Base-by-base conservation (phyloP, 2,329 filamentous ascomycete genomes). In the Colletotrichum navitas region DNA sequence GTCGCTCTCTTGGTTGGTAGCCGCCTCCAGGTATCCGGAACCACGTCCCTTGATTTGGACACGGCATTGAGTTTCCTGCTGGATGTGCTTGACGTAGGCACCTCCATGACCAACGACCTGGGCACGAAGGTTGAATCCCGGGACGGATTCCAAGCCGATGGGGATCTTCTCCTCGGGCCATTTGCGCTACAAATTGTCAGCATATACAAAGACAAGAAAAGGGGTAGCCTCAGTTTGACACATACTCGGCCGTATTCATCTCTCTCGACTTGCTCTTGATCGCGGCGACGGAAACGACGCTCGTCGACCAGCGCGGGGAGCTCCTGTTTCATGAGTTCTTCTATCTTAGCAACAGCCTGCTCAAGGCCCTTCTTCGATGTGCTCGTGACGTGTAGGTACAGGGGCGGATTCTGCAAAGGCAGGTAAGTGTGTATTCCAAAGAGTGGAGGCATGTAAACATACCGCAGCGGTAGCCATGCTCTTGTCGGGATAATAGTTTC, bases 41-140 rank as follows among this genome's bases (percentile, higher is more conserved):
- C 95, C 95, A 74, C 93, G 94, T 24, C 96, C 96, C 81, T 99
- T 99, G 84, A 99, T 99, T 81, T 99, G 96, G 34, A 99, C 96
- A 76, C 95, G 93, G 81, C 96, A 98, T 73, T 93, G 89, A 18
- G 96, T 98, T 82, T 97, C 94, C 79, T 95, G 91, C 82, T 98
- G 96, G 75, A 99, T 98, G 79, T 98, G 95, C 83, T 99, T 99
- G 73, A 99, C 96, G 79, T 98, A 98, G 54, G 94, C 93, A 72
- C 96, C 96, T 41, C 94, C 94, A 76, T 95, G 93, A 61, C 96
- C 96, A 66, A 99, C 96, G 58, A 99, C 95, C 80, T 98, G 95
- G 63, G 96, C 96, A 74, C 96, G 93, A 59, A 99, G 86, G 79
- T 99, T 99, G 84, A 99, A 99, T 26, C 96, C 96, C 32, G 92